Conservation (phyloP, 2,329 filamentous ascomycete genomes). For the Plectosphaerella plurivora region DNA sequence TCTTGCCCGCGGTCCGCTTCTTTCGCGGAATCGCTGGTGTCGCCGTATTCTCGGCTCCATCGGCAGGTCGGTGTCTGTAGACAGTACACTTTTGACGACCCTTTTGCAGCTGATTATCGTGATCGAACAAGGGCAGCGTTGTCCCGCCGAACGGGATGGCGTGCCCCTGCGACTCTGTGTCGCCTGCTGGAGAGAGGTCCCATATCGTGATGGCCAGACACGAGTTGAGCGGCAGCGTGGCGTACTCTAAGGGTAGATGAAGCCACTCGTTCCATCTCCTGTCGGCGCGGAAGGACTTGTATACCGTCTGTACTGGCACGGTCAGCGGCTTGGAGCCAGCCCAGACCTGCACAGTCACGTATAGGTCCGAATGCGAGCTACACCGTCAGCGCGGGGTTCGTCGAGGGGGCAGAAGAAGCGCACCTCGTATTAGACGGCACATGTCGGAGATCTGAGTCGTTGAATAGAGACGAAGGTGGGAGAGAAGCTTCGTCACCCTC, state of each 20-base stretch:
- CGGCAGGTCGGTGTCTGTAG: conserved; percentile 76
- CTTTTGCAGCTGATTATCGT: conserved; percentile 85
- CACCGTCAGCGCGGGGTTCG: conserved; percentile 14
- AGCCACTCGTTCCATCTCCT: conserved; percentile 96
- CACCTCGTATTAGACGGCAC: conserved; percentile 80
- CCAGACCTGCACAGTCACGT: conserved; percentile 90
- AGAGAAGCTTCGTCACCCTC: conserved; percentile 38
- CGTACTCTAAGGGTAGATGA: conserved; percentile 77
- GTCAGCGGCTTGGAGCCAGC: conserved; percentile 93
- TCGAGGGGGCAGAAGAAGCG: conserved; percentile 2
- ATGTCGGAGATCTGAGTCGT: conserved; percentile 76
- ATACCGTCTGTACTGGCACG: conserved; percentile 86
- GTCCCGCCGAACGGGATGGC: conserved; percentile 91
- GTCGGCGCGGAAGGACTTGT: conserved; percentile 81
- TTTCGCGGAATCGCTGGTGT: conserved; percentile 68
- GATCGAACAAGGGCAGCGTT: conserved; percentile 86
- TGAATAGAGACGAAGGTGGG: conserved; percentile 65
- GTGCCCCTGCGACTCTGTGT: conserved; percentile 65
- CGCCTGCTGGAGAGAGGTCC: conserved; percentile 82
- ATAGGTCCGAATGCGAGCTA: conserved; percentile 81
- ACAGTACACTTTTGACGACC: conserved; percentile 88
- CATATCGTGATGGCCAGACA: conserved; percentile 90
- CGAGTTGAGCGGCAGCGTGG: conserved; percentile 74
- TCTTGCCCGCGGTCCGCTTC: conserved; percentile 41
- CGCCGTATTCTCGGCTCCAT: conserved; percentile 74